These are phyloP conservation scores for Lignosus rhinocerotis DNA, from an alignment of 1,284 basidiomycete genomes.

Conservation along the genomic window DNA sequence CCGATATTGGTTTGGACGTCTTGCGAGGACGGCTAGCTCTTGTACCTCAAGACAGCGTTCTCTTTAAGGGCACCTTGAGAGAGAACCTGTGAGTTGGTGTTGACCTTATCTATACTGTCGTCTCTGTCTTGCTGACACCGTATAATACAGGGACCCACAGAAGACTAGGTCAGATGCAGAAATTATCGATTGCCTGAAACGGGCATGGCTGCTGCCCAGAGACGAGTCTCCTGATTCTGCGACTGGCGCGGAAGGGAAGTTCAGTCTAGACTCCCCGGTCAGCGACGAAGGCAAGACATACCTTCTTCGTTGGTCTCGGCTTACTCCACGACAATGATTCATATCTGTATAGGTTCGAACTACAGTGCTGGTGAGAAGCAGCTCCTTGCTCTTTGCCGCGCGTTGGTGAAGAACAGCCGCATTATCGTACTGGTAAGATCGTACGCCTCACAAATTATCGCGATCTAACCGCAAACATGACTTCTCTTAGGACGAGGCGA, in stretches of 20 bases:
- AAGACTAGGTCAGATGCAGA: slow-evolving; percentile 53
- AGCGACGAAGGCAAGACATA: slow-evolving; percentile 55
- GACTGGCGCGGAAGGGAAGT: slow-evolving; percentile 54
- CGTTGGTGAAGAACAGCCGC: slow-evolving; percentile 68
- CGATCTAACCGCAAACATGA: neutral
- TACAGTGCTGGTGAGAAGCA: slow-evolving; percentile 81
- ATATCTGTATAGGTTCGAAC: slow-evolving; percentile 51
- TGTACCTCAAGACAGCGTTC: slow-evolving; percentile 68
- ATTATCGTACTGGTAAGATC: slow-evolving; percentile 65
- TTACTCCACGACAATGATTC: slow-evolving; percentile 1
- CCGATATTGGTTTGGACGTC: slow-evolving; percentile 52
- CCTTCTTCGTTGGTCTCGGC: too few relatives aligned
- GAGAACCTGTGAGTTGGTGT: slow-evolving; percentile 58
- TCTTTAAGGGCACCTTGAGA: slow-evolving; percentile 68
- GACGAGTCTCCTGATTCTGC: slow-evolving; percentile 48
- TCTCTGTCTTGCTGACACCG: neutral
- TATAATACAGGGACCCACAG: slow-evolving; percentile 54
- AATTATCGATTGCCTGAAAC: slow-evolving; percentile 50
- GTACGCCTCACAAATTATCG: slow-evolving; percentile 1
- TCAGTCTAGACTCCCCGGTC: slow-evolving; percentile 63
- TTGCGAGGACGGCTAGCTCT: slow-evolving; percentile 67
- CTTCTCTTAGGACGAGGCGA: too few relatives aligned
- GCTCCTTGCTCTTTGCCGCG: slow-evolving; percentile 71
- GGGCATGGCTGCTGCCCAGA: slow-evolving; percentile 63
- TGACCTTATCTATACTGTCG: neutral